phyloP scores from a whole-genome alignment of 1,284 basidiomycete species.

The Cryptococcus sp. region DNA sequence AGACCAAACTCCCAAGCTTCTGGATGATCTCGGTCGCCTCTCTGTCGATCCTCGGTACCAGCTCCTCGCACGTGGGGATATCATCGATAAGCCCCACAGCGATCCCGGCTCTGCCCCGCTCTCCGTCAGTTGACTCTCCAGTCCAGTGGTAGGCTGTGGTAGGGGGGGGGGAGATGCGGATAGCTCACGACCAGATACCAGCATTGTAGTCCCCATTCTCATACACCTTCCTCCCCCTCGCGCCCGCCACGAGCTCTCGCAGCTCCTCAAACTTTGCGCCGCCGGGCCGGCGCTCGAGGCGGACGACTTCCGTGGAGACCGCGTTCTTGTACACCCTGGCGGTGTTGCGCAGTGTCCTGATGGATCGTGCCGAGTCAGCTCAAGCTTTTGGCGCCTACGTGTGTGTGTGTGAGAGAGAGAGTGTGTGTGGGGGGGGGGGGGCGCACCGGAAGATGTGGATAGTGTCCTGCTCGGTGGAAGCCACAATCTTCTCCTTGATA shows the following conservation, averaged over 20 bases:
- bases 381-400: background rate
- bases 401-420: background rate
- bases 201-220: constrained; percentile 79
- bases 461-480: constrained; percentile 71
- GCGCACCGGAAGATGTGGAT: constrained; percentile 77
- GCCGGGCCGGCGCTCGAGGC: constrained; percentile 71
- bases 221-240: constrained; percentile 67
- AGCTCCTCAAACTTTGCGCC: constrained; percentile 87
- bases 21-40: constrained; percentile 72
- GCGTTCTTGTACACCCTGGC: constrained; percentile 73
- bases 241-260: constrained; percentile 75
- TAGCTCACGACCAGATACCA: constrained; percentile 68
- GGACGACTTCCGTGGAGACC: constrained; percentile 64
- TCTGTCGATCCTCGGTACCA: constrained; percentile 67
- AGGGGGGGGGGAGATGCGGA: background rate
- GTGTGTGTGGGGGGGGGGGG: constrained; percentile 13
- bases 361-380: too few species aligned
- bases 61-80: constrained; percentile 74
- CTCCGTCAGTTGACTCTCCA: background rate
- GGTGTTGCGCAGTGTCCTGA: constrained; percentile 71
- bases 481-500: constrained; percentile 86
- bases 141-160: too few species aligned
- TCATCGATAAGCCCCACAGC: constrained; percentile 78
- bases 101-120: constrained; percentile 63
- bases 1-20: constrained; percentile 52